Evolutionary conservation across 306 rosid genomes (phyloP), one percentile per base, ranked within the genome.

Genomic region (Lathyrus aphaca): DNA sequence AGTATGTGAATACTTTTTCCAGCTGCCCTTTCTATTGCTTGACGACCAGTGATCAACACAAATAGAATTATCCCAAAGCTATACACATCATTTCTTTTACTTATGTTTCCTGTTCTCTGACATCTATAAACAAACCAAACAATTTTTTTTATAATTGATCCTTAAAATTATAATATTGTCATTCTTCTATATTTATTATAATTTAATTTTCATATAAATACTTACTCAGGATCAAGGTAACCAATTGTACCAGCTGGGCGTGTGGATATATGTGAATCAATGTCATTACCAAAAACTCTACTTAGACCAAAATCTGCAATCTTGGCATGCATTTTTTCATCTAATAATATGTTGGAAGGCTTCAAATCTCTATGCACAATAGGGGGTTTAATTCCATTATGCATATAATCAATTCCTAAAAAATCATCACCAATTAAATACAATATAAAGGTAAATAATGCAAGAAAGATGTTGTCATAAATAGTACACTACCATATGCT

Each of bases 361-460:
- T 84, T 88, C 63, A 88, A 65, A 70, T 86, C 85, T 77, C 86
- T 88, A 17, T 88, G 87, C 3, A 86, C 2, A 19, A 81, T 40
- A 21, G 72, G 21, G 18, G 79, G 76, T 35, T 55, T 69, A 51
- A 80, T 76, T 3, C 84, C 84, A 76, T 79, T 79, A 68, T 80
- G 87, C 6, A 83, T 48, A 73, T 83, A 79, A 1, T 80, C 80
- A 7, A 83, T 11, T 40, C 84, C 84, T 76, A 60, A 37, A 63
- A 45, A 43, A 69, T 9, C 50, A 69, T 9, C 50, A 64, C 38
- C 23, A 21, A 49, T 23, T 6, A 23, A 59, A 18, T 3, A 7
- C 2, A 38, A n/a, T 1, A 0, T 8, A 37, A 29, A 3, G 16
- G 5, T 21, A 45, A 5, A 19, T 0, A 13, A 13, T 15, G 10